Conservation (phyloP, 352 stramenopile genomes). For the Globisporangium yorkense region DNA sequence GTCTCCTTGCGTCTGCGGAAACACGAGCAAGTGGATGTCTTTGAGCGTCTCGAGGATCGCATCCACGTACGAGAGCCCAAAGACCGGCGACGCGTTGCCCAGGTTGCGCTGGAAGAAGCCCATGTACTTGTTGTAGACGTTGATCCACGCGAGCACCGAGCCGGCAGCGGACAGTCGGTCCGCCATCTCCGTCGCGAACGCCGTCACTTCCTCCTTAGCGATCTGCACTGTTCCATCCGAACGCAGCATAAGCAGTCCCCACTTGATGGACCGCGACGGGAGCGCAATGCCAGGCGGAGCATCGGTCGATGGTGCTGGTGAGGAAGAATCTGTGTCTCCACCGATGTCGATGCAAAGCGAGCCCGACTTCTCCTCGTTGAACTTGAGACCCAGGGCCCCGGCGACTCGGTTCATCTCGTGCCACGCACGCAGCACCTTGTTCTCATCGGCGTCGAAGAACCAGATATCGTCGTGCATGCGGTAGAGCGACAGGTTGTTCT, state of each 20-base stretch:
- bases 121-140: conserved; percentile 65
- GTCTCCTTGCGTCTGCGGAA: conserved; percentile 27
- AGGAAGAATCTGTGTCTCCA: not conserved
- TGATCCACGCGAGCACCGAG: conserved; percentile 33
- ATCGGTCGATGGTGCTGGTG: too few relatives aligned
- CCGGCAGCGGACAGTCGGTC: conserved; percentile 22
- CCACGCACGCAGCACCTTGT: conserved; percentile 30
- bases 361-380: conserved; percentile 42
- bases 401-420: conserved; percentile 24
- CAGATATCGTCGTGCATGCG: conserved; percentile 47
- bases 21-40: conserved; percentile 26
- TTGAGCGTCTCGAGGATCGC: conserved; percentile 25
- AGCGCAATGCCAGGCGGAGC: conserved; percentile 14
- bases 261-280: conserved; percentile 28
- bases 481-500: conserved; percentile 17
- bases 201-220: conserved; percentile 22
- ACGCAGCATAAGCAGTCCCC: conserved; percentile 38
- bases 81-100: conserved; percentile 26
- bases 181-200: conserved; percentile 34
- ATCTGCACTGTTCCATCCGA: conserved; percentile 31
- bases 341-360: conserved; percentile 17
- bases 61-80: conserved; percentile 20
- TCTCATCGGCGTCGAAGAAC: conserved; percentile 29
- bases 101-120: conserved; percentile 47
- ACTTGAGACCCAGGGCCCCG: conserved; percentile 17